Conservation (phyloP, 768 basidiomycete genomes). For the Panaeolus cyanescens region DNA sequence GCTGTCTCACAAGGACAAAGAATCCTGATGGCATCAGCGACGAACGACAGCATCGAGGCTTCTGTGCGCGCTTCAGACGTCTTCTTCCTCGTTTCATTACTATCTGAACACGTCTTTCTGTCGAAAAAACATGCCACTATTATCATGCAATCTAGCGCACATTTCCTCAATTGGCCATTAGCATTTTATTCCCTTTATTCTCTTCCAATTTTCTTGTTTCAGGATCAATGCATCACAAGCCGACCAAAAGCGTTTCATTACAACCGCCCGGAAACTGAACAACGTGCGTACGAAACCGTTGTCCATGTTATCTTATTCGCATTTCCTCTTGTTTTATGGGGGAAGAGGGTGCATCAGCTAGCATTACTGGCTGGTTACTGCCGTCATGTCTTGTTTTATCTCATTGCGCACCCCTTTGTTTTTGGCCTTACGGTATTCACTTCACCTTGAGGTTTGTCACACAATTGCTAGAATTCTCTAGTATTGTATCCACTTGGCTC, state of each 20-base stretch:
- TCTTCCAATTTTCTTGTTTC: not conserved
- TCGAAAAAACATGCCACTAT: not conserved
- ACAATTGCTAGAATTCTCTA: not conserved
- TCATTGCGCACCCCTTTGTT: not conserved
- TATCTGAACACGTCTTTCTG: not conserved
- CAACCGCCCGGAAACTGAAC: not conserved
- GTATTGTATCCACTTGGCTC: not conserved
- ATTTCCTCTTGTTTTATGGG: not conserved
- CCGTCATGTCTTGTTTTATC: not conserved
- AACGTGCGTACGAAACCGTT: conserved; percentile 41
- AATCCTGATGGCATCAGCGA: not conserved
- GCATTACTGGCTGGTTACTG: not conserved
- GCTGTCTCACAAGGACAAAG: not conserved
- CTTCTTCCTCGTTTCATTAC: not conserved
- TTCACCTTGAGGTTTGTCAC: not conserved
- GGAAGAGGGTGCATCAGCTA: not conserved
- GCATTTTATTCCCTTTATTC: not conserved
- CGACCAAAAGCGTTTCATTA: not conserved
- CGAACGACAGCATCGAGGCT: not conserved
- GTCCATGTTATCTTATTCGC: not conserved
- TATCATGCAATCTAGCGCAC: not conserved
- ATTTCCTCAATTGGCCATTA: not conserved
- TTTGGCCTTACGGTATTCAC: not conserved
- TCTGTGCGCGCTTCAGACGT: conserved; percentile 1
- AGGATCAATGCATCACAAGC: not conserved